These are phyloP conservation scores for Didymella pomorum DNA, from an alignment of 2,329 filamentous ascomycete species.

Conservation along the genomic window DNA sequence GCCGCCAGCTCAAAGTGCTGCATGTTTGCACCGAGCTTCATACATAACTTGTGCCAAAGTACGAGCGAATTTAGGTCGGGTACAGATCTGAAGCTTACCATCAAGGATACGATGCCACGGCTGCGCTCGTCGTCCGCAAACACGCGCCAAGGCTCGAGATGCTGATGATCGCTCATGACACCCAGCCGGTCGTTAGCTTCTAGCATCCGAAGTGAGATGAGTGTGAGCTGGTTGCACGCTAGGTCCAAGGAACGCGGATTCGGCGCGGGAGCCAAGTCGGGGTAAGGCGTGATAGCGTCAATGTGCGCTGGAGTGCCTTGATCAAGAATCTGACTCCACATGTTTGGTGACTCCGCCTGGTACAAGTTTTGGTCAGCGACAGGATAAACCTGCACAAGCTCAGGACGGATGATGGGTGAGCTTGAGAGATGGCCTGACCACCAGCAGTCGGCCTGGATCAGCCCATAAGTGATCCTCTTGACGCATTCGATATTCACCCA, in stretches of 20 bases:
- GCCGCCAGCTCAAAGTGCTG: conserved; percentile 63
- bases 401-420: conserved; percentile 57
- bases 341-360: conserved; percentile 49
- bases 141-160: conserved; percentile 51
- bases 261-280: conserved; percentile 10
- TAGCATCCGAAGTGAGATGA: conserved; percentile 44
- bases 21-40: conserved; percentile 61
- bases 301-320: conserved; percentile 42
- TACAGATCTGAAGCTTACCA: conserved; percentile 41
- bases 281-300: conserved; percentile 43
- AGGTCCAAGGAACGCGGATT: conserved; percentile 4
- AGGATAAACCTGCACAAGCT: conserved; percentile 57
- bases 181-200: conserved; percentile 47
- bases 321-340: conserved; percentile 45
- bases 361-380: conserved; percentile 58
- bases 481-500: conserved; percentile 62
- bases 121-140: conserved; percentile 60
- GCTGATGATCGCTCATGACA: conserved; percentile 36
- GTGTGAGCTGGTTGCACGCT: conserved; percentile 39
- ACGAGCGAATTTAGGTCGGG: conserved; percentile 60
- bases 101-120: conserved; percentile 48
- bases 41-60: conserved; percentile 63
- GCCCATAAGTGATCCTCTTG: conserved; percentile 59
- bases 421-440: conserved; percentile 58
- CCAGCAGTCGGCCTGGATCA: conserved; percentile 58